Evolutionary conservation across 2,329 filamentous ascomycete species (phyloP).

Genomic region (Fusarium keratoplasticum): DNA sequence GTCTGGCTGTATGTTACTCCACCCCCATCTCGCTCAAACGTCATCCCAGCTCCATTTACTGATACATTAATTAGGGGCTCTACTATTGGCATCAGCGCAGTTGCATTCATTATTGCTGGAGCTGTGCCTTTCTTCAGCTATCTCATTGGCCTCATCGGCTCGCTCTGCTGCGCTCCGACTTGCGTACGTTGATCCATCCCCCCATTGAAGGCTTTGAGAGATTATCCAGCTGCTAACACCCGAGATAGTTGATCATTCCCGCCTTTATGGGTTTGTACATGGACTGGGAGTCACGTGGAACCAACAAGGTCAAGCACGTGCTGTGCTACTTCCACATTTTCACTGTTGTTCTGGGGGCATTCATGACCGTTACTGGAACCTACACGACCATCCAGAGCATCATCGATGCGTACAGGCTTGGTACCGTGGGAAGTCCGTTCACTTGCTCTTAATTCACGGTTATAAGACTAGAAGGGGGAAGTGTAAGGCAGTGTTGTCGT

Average conservation of each 20-base stretch:
- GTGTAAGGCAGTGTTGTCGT: not conserved
- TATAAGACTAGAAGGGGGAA: not conserved
- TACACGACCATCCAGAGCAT: constrained; percentile 45
- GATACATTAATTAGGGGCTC: constrained; percentile 14
- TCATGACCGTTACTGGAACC: constrained; percentile 41
- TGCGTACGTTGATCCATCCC: constrained; percentile 37
- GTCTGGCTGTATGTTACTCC: constrained; percentile 39
- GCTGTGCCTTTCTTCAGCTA: constrained; percentile 44
- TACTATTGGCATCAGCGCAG: constrained; percentile 32
- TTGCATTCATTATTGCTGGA: constrained; percentile 36
- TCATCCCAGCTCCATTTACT: not conserved
- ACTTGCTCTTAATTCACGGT: constrained; percentile 21
- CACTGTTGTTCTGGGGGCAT: constrained; percentile 33
- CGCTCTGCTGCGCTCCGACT: constrained; percentile 44
- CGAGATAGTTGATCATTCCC: constrained; percentile 37
- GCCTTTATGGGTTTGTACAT: constrained; percentile 41
- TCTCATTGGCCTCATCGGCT: constrained; percentile 40
- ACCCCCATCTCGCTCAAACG: not conserved
- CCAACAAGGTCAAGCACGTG: constrained; percentile 15
- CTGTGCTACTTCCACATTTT: constrained; percentile 28
- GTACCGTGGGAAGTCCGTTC: constrained; percentile 35
- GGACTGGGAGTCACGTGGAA: constrained; percentile 6
- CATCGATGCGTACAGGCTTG: constrained; percentile 38
- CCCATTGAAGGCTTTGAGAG: not conserved
- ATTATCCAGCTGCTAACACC: not conserved